These are phyloP conservation scores for Boletus sp. DNA, from an alignment of 768 basidiomycete genomes.

Conservation along the genomic window DNA sequence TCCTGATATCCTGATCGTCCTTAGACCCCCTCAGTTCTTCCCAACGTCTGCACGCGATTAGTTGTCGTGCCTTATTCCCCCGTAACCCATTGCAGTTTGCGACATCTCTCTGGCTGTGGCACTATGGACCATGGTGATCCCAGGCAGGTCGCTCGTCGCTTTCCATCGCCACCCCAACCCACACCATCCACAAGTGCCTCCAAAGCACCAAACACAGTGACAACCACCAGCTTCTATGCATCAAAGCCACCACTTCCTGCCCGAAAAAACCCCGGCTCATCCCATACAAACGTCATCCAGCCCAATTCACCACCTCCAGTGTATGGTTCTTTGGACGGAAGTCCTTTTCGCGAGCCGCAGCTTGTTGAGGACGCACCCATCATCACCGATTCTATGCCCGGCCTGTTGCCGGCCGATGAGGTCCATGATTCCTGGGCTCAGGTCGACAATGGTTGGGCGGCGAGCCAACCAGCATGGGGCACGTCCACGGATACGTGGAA, in stretches of 20 bases:
- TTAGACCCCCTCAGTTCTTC: neutral
- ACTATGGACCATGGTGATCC: constrained; percentile 49
- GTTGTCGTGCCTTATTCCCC: neutral
- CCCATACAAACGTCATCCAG: constrained; percentile 35
- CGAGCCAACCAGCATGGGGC: constrained; percentile 11
- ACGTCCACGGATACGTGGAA: constrained; percentile 19
- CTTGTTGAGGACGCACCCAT: constrained; percentile 44
- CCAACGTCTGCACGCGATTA: constrained; percentile 4
- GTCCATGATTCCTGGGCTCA: constrained; percentile 21
- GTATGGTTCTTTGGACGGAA: constrained; percentile 22
- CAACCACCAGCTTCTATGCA: constrained; percentile 29
- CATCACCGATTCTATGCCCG: constrained; percentile 34
- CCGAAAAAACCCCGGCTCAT: constrained; percentile 34
- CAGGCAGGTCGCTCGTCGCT: constrained; percentile 32
- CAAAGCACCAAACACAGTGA: constrained; percentile 23
- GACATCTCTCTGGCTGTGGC: neutral
- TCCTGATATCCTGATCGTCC: constrained; percentile 18
- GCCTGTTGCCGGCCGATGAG: constrained; percentile 36
- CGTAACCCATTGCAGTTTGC: neutral
- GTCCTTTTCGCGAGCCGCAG: constrained; percentile 53
- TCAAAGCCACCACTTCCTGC: constrained; percentile 36
- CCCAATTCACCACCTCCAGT: constrained; percentile 27
- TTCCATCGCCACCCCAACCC: constrained; percentile 43
- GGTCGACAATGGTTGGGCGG: constrained; percentile 14
- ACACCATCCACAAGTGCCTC: constrained; percentile 34